Evolutionary conservation across 371 early-diverging fungal genomes (phyloP).

Genomic region (Gilbertella persicaria): DNA sequence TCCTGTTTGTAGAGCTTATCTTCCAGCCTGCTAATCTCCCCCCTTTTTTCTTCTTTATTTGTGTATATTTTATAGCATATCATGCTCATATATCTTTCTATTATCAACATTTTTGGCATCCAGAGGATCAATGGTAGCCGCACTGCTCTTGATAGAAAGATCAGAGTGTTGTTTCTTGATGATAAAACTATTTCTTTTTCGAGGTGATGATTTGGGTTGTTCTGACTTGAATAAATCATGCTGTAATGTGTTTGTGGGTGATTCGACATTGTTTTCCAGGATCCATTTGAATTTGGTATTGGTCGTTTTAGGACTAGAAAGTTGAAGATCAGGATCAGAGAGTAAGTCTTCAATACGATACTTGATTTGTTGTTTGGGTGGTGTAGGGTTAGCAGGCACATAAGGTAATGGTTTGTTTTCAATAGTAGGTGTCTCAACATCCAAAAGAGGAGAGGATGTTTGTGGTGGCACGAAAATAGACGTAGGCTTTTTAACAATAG

Average conservation of each 20-base stretch:
- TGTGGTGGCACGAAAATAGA: conserved; percentile 2
- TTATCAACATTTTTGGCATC: conserved; percentile 37
- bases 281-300: conserved; percentile 39
- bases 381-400: conserved; percentile 22
- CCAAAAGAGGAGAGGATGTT: conserved; percentile 5
- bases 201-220: conserved; percentile 1
- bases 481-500: background rate
- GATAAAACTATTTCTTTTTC: conserved; percentile 25
- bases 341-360: conserved; percentile 49
- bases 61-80: conserved; percentile 13
- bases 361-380: conserved; percentile 31
- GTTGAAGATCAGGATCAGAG: conserved; percentile 38
- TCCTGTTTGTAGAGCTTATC: conserved; percentile 68
- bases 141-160: background rate
- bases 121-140: conserved; percentile 26
- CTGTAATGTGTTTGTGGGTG: background rate
- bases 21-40: conserved; percentile 54
- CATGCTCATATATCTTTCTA: conserved; percentile 27
- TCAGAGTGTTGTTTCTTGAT: conserved; percentile 1
- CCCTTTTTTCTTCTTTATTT: background rate
- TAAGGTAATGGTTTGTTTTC: background rate
- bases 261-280: conserved; percentile 2
- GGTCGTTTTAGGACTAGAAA: conserved; percentile 11
- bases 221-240: conserved; percentile 16
- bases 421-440: background rate